These are phyloP conservation scores for Didymella pinodella DNA, from an alignment of 2,329 filamentous ascomycete genomes.

Conservation along the genomic window DNA sequence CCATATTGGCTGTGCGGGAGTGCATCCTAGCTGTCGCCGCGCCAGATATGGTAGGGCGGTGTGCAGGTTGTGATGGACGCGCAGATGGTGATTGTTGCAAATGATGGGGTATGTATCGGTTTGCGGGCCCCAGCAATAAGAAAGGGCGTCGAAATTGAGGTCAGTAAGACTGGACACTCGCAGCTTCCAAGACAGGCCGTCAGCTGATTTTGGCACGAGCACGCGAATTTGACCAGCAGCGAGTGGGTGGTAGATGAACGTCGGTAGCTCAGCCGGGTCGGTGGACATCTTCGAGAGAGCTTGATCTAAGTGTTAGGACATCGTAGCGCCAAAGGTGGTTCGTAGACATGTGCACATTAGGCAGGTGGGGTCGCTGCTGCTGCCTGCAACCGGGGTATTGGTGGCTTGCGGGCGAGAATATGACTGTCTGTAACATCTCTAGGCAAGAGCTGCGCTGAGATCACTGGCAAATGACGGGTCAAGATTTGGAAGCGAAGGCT, in stretches of 20 bases:
- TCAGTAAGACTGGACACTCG: background rate
- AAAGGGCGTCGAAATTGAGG: background rate
- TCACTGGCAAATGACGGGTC: too few relatives aligned
- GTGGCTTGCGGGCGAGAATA: too few relatives aligned
- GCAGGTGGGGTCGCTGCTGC: too few relatives aligned
- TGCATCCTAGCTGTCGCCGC: background rate
- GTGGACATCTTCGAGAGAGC: too few relatives aligned
- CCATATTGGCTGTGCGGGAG: background rate
- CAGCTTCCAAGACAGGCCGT: background rate
- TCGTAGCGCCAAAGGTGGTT: too few relatives aligned
- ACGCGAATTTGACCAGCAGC: background rate
- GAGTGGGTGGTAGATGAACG: background rate
- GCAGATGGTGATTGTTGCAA: background rate
- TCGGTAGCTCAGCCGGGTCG: background rate
- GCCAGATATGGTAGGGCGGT: background rate
- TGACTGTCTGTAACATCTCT: too few relatives aligned
- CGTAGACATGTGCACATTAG: too few relatives aligned
- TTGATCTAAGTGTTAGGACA: too few relatives aligned
- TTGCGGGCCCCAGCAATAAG: background rate
- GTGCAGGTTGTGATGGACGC: background rate
- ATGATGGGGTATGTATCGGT: background rate
- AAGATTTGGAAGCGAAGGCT: too few relatives aligned
- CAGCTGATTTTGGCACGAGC: background rate
- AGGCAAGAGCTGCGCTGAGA: too few relatives aligned
- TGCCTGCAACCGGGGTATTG: too few relatives aligned